Evolutionary conservation across 148 eudicot species (phyloP).

Genomic region (Rhododendron ovatum): DNA sequence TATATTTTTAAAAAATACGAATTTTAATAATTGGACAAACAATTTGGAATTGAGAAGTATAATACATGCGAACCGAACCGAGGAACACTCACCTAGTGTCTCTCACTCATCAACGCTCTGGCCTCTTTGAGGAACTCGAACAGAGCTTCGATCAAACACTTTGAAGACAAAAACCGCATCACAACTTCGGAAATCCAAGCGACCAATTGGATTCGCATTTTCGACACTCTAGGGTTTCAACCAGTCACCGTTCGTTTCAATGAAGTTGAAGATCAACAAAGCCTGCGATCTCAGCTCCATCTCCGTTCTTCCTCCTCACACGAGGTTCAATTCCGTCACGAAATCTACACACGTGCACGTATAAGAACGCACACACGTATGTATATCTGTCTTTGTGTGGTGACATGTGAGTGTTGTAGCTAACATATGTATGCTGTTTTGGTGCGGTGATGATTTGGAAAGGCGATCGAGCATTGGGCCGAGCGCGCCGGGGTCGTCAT

Average conservation of each 20-base stretch:
- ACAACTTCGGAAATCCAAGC: not conserved
- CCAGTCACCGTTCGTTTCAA: conserved; percentile 6
- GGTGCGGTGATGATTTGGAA: conserved; percentile 14
- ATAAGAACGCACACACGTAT: no score
- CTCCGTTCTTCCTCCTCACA: conserved; percentile 86
- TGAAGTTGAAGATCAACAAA: conserved; percentile 93
- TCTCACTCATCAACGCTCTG: not conserved
- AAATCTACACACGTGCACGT: not conserved
- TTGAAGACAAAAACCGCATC: not conserved
- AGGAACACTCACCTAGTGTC: not conserved
- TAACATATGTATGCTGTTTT: not conserved
- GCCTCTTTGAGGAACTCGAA: not conserved
- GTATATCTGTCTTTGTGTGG: not conserved
- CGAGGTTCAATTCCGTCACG: conserved; percentile 41
- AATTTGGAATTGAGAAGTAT: no score
- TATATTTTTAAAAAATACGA: no score
- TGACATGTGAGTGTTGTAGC: not conserved
- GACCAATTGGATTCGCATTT: not conserved
- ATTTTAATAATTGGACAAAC: no score
- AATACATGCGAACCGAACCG: not conserved
- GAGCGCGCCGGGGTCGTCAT: conserved; percentile 37
- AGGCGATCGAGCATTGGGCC: conserved; percentile 47
- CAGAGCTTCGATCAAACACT: not conserved
- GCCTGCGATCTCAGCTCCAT: conserved; percentile 94
- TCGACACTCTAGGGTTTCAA: not conserved